Evolutionary conservation across 495 filamentous ascomycete species (phyloP).

Genomic region (Venustampulla echinocandica): DNA sequence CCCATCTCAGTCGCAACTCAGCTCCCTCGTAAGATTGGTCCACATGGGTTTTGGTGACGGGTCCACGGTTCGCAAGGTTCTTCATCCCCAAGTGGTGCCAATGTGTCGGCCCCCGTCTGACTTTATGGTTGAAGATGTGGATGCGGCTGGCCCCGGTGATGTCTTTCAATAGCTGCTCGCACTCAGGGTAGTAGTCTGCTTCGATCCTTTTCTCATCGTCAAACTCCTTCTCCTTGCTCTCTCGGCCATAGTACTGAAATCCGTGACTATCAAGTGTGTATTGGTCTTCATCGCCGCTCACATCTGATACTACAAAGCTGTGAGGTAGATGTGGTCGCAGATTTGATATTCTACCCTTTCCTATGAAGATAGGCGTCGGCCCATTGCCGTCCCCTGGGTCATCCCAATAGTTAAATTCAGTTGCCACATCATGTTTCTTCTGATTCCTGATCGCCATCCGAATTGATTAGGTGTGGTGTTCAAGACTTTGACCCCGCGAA

Average conservation of each 20-base stretch:
- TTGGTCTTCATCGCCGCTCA: conserved; percentile 37
- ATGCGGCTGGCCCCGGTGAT: conserved; percentile 43
- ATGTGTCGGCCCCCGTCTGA: conserved; percentile 26
- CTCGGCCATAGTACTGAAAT: conserved; percentile 38
- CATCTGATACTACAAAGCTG: conserved; percentile 30
- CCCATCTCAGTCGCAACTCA: not conserved
- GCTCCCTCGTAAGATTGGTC: not conserved
- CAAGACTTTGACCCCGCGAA: too few species aligned
- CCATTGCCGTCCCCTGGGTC: not conserved
- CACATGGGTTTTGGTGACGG: not conserved
- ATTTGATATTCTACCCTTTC: not conserved
- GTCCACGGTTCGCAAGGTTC: not conserved
- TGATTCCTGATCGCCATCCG: too few species aligned
- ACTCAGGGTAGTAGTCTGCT: conserved; percentile 42
- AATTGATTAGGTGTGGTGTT: too few species aligned
- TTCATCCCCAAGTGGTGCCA: not conserved
- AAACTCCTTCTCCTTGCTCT: conserved; percentile 37
- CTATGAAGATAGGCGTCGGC: not conserved
- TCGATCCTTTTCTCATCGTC: conserved; percentile 44
- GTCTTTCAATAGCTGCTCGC: conserved; percentile 42
- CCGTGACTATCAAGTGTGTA: conserved; percentile 37
- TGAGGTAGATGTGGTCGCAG: not conserved
- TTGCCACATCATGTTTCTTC: not conserved
- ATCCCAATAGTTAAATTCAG: not conserved
- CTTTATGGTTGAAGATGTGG: conserved; percentile 53